Conservation (phyloP, 2,329 filamentous ascomycete genomes). For the Hypoxylon rubiginosum region DNA sequence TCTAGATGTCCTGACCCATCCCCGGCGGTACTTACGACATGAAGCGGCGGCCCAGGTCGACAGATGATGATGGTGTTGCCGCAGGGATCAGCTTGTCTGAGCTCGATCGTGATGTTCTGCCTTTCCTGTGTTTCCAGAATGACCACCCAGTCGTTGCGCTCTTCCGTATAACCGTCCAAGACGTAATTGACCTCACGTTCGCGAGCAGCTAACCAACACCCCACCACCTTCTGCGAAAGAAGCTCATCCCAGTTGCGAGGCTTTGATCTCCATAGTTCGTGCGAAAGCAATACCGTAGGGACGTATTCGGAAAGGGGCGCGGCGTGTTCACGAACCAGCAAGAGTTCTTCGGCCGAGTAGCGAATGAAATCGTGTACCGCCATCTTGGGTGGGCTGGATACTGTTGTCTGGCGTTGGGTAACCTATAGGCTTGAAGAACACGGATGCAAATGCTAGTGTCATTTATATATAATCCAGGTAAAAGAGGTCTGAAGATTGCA, state of each 20-base stretch:
- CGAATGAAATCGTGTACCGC: not conserved
- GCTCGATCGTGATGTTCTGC: constrained; percentile 16
- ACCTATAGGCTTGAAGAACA: not conserved
- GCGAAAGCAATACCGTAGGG: constrained; percentile 16
- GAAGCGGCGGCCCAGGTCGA: not conserved
- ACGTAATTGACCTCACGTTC: constrained; percentile 1
- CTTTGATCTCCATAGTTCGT: not conserved
- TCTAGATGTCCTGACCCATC: not conserved
- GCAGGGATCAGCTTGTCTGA: constrained; percentile 13
- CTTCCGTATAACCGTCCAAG: not conserved
- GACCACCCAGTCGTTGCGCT: constrained; percentile 24
- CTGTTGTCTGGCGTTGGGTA: not conserved
- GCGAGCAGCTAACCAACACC: constrained; percentile 27
- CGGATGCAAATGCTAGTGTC: not conserved
- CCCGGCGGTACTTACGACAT: not conserved
- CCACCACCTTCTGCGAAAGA: constrained; percentile 3
- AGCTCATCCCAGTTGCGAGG: constrained; percentile 10
- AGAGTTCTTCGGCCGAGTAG: constrained; percentile 14
- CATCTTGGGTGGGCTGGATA: not conserved
- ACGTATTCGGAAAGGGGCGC: not conserved
- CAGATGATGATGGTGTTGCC: constrained; percentile 16
- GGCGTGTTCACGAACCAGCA: not conserved
- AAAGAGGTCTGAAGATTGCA: not conserved
- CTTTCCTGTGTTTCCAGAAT: constrained; percentile 13
- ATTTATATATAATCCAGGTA: not conserved